Evolutionary conservation across 352 stramenopile genomes (phyloP), one percentile per base, ranked within the genome.

Genomic region (Heterotrichella gracilis): DNA sequence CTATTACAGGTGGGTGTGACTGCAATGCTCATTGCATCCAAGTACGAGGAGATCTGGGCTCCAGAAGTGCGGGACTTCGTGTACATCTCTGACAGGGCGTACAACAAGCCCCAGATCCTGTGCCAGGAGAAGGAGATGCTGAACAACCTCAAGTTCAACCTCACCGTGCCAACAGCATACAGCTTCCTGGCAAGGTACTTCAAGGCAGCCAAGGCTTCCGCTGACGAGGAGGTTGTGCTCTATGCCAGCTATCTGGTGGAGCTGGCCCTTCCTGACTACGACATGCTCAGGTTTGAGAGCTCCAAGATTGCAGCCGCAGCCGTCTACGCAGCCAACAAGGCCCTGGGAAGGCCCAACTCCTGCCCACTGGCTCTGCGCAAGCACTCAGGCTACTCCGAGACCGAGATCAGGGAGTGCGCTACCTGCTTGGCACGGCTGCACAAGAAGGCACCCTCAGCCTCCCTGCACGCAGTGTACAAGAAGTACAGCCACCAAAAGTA

Each of bases 11-110:
- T 68, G 88, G 92, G 23, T 21, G 82, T 98, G 32, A 88, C 88
- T 0, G 82, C 84, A 41, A 83, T 98, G 70, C 81, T 97, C 71
- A 86, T 96, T 70, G 90, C 90, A 13, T 92, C 89, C 22, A 99
- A 99, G 80, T 98, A 97, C 77, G 93, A 99, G 75, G 92, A 99
- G 76, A 96, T 98, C 69, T 96, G 96, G 74, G 87, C 89, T 4
- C 89, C 89, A 13, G 87, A 96, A 75, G 84, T 96, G 68, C 76
- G 84, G 17, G 91, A 98, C 75, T 79, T 98, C 32, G 82, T 97
- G 69, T 96, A 95, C 77, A 95, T 98, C 74, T 96, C 90, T 64
- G 89, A 97, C 77, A 78, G 85, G 24, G 88, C 90, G 2, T 99
- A 97, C 79, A 87, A 80, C n/a, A 76, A 79, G 68, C 70, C 85